These are phyloP conservation scores for Vicia sativa DNA, from an alignment of 306 rosid genomes.

Conservation along the genomic window DNA sequence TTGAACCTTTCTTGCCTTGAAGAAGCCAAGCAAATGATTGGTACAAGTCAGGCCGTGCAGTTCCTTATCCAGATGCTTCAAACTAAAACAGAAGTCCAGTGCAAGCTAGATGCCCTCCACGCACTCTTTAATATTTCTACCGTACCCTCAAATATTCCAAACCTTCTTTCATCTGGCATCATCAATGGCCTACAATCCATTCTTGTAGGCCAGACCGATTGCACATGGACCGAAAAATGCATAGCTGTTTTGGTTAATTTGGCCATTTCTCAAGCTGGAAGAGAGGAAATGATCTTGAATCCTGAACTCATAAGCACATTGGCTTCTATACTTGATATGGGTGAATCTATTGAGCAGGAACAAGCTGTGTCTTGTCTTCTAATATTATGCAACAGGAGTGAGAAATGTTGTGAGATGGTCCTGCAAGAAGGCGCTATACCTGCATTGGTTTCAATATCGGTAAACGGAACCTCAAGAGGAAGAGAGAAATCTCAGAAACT, in stretches of 20 bases:
- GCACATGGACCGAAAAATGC: constrained; percentile 73
- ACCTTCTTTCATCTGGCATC: constrained; percentile 73
- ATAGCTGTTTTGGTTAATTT: constrained; percentile 77
- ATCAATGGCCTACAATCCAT: constrained; percentile 62
- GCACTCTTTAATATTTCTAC: constrained; percentile 84
- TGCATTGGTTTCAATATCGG: constrained; percentile 82
- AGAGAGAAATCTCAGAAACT: constrained; percentile 88
- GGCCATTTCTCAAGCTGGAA: constrained; percentile 67
- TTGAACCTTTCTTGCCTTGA: constrained; percentile 88
- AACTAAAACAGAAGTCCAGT: constrained; percentile 53
- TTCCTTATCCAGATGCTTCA: constrained; percentile 73
- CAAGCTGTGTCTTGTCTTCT: constrained; percentile 83
- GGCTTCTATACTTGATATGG: constrained; percentile 72
- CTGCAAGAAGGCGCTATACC: constrained; percentile 98
- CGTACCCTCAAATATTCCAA: constrained; percentile 58
- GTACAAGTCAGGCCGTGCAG: constrained; percentile 68
- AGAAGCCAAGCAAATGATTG: constrained; percentile 77
- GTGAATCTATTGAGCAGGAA: constrained; percentile 80
- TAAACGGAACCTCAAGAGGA: constrained; percentile 87
- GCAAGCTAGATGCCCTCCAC: constrained; percentile 85
- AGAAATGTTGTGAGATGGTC: constrained; percentile 79
- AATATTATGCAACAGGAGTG: constrained; percentile 72
- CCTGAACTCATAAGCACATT: constrained; percentile 61
- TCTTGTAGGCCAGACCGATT: constrained; percentile 59
- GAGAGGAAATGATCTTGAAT: constrained; percentile 61